These are phyloP conservation scores for Incumbomyces lentus DNA, from an alignment of 2,329 filamentous ascomycete genomes.

Conservation along the genomic window DNA sequence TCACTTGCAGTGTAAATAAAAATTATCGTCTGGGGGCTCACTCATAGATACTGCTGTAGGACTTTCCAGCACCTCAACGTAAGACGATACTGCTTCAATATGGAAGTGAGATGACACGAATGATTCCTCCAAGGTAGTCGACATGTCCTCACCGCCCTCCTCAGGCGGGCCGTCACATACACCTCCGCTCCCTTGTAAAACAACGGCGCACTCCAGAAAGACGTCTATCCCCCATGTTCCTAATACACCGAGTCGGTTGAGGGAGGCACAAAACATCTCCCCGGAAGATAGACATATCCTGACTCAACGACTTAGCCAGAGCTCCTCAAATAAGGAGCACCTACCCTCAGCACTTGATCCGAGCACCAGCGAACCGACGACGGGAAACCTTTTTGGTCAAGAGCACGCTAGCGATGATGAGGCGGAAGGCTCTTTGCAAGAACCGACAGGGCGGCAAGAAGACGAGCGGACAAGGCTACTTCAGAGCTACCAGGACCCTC, in stretches of 20 bases:
- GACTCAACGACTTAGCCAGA: neutral
- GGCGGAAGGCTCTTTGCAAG: conserved; percentile 9
- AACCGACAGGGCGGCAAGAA: conserved; percentile 17
- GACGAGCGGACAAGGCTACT: conserved; percentile 30
- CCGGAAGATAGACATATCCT: conserved; percentile 12
- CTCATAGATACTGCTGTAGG: no score
- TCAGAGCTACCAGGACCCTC: conserved; percentile 29
- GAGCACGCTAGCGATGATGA: conserved; percentile 5
- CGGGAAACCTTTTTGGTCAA: conserved; percentile 8
- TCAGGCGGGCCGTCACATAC: neutral
- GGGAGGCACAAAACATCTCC: conserved; percentile 17
- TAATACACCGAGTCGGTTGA: conserved; percentile 17
- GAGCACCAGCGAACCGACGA: conserved; percentile 7
- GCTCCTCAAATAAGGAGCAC: neutral
- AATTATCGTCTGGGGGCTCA: no score
- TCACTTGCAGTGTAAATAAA: no score
- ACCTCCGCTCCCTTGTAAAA: conserved; percentile 12
- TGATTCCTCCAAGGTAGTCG: neutral
- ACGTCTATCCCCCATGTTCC: conserved; percentile 15
- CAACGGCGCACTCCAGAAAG: conserved; percentile 5
- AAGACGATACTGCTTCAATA: no score
- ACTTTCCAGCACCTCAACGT: no score
- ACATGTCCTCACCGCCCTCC: neutral
- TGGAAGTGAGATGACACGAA: neutral
- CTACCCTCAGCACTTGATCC: conserved; percentile 8